Percentiles rank a stretch among this genome's conserved stretches.
These are phyloP conservation scores for Cyclotella baltica DNA, from an alignment of 108 stramenopile species.

Conservation along the genomic window DNA sequence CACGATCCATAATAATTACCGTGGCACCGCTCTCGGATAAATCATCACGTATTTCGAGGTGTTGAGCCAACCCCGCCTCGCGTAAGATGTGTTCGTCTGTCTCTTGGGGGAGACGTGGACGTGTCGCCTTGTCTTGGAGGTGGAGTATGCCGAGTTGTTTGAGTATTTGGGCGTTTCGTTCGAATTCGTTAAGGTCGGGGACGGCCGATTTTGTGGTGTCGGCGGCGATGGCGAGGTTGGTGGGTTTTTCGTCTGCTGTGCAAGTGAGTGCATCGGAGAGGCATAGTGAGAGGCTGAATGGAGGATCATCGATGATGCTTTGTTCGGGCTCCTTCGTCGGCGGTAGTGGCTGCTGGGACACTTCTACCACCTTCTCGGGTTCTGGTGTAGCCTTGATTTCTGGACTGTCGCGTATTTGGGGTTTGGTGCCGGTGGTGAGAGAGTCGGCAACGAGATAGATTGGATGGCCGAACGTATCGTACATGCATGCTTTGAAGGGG, in stretches of 20 bases:
- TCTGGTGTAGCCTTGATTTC: not conserved
- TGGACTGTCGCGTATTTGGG: not conserved
- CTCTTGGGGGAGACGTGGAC: slow-evolving; percentile 28
- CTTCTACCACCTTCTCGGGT: not conserved
- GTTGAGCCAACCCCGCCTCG: slow-evolving; percentile 26
- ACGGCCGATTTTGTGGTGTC: no score
- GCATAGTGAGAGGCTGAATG: no score
- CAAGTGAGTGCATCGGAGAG: no score
- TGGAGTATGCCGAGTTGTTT: slow-evolving; percentile 34
- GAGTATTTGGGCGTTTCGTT: slow-evolving; percentile 22
- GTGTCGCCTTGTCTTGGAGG: slow-evolving; percentile 31
- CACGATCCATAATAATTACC: not conserved
- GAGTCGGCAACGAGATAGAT: not conserved
- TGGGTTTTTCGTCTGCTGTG: not conserved
- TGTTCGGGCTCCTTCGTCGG: not conserved
- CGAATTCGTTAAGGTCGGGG: not conserved
- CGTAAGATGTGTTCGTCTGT: slow-evolving; percentile 33
- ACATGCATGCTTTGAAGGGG: slow-evolving; percentile 3
- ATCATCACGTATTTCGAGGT: not conserved
- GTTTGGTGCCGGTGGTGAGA: not conserved
- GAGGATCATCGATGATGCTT: no score
- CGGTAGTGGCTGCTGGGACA: not conserved
- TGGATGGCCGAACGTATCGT: not conserved
- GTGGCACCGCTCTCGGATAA: not conserved
- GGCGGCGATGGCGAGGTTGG: not conserved